Base-by-base conservation (phyloP, 495 filamentous ascomycete genomes). In the Cenococcum geophilum region DNA sequence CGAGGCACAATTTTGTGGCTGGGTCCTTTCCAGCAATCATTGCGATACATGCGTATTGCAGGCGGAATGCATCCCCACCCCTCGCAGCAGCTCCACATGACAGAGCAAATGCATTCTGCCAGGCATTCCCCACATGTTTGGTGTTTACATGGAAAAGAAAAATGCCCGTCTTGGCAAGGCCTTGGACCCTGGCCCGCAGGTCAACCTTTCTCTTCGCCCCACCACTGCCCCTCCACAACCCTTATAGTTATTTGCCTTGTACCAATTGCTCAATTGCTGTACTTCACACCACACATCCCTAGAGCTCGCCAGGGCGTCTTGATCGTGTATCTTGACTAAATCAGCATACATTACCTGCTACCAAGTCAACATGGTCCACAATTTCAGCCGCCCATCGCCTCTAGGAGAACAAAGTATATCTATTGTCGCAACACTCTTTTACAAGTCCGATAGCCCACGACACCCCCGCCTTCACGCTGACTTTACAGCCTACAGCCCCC, bases 351-450 rank as follows among this genome's bases (percentile, higher is more conserved):
- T 32, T 32, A 6, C 27, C 27, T 3, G 27, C 27, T 6, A 32
- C 27, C 27, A 32, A 32, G 27, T 6, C 27, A 22, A 18, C 21
- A 58, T 23, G 32, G 57, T 27, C 21, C 16, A 18, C 32, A 50
- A 55, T 23, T 47, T 49, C 23, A 55, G 20, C 36, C 32, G 21
- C 5, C 34, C 53, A 5, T n/a, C 52, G 8, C 16, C 61, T 27
- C 55, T 62, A 37, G 59, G 64, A 50, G 36, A 57, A 25, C 23
- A 58, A 9, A 21, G 57, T 11, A 47, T 51, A 35, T 60, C 59
- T 40, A 51, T 70, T 22, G 59, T 65, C 61, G 64, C 68, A 27
- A 70, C 62, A 16, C 61, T 70, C 56, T 69, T 69, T 61, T 69
- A 69, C 67, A 66, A 67, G 22, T 56, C 66, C 21, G 62, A 64